phyloP scores from a whole-genome alignment of 2,329 filamentous ascomycete genomes.

The Corynespora cassiicola region DNA sequence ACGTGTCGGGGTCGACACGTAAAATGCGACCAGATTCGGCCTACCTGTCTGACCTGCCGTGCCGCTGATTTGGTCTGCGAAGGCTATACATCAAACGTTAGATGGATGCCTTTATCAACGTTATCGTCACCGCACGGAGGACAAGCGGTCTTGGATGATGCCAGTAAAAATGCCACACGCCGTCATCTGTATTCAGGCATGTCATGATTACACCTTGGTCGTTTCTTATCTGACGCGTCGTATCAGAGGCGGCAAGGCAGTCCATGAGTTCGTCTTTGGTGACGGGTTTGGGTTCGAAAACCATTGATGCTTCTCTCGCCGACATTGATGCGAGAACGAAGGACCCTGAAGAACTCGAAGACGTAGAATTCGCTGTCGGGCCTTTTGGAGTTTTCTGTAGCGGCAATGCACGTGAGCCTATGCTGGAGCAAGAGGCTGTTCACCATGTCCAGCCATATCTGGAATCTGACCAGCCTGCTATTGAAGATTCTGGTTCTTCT shows the following conservation, averaged over 20 bases:
- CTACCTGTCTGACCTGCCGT: slow-evolving; percentile 11
- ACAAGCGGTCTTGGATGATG: slow-evolving; percentile 2
- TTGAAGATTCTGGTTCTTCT: too few species aligned
- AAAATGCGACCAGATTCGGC: slow-evolving; percentile 16
- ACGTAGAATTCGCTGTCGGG: slow-evolving; percentile 1
- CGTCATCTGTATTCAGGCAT: slow-evolving; percentile 16
- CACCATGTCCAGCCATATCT: too few species aligned
- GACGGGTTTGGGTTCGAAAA: background rate
- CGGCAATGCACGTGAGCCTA: too few species aligned
- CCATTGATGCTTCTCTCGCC: slow-evolving; percentile 13
- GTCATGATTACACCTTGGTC: too few species aligned
- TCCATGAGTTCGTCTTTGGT: slow-evolving; percentile 7
- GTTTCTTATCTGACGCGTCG: slow-evolving; percentile 1
- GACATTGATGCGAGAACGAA: slow-evolving; percentile 7
- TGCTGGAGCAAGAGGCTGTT: background rate
- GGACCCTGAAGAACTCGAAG: background rate
- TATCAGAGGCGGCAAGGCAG: slow-evolving; percentile 3
- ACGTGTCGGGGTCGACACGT: slow-evolving; percentile 16
- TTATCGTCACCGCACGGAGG: slow-evolving; percentile 3
- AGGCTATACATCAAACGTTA: slow-evolving; percentile 10
- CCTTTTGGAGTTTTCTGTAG: slow-evolving; percentile 8
- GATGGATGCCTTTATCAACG: slow-evolving; percentile 9
- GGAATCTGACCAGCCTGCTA: too few species aligned
- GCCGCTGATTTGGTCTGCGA: slow-evolving; percentile 8
- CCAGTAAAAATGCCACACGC: slow-evolving; percentile 7